A percentile compares a stretch with the other conserved stretches of the same genome.
Conservation (phyloP, 257 asterid genomes). For the Echium plantagineum region DNA sequence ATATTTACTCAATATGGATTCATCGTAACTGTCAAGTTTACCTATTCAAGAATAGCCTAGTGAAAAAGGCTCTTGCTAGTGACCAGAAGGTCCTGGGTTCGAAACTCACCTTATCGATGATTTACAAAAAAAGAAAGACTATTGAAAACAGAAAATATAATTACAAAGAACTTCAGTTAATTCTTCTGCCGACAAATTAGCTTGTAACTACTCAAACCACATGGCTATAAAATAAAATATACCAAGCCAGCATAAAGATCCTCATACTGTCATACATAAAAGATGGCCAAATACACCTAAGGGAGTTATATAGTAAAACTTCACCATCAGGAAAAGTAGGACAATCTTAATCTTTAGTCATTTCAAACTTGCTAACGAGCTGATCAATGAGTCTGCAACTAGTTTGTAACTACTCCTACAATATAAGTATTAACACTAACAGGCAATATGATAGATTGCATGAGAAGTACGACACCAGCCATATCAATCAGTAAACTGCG, state of each 20-base stretch:
- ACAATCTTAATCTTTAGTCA: background rate
- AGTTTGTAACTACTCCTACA: slow-evolving; percentile 14
- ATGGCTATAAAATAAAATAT: background rate
- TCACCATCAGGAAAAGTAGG: background rate
- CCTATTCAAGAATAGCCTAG: background rate
- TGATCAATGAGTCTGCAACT: slow-evolving; percentile 25
- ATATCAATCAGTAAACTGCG: slow-evolving; percentile 16
- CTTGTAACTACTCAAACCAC: background rate
- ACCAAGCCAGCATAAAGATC: background rate
- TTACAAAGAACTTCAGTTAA: too few relatives aligned
- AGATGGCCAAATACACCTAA: background rate
- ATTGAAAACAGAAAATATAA: background rate
- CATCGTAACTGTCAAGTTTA: background rate
- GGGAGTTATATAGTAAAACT: background rate
- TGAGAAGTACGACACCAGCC: background rate
- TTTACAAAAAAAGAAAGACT: too few relatives aligned
- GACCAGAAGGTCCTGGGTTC: too few relatives aligned
- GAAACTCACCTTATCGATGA: too few relatives aligned
- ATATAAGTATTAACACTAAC: slow-evolving; percentile 11
- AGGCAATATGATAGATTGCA: slow-evolving; percentile 3
- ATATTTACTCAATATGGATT: background rate
- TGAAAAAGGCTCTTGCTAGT: too few relatives aligned
- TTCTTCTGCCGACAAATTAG: background rate
- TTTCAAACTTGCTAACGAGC: slow-evolving; percentile 1
- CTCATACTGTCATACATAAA: background rate